Evolutionary conservation across 73 alveolate genomes (phyloP).

Genomic region (Symbiodinium natans): DNA sequence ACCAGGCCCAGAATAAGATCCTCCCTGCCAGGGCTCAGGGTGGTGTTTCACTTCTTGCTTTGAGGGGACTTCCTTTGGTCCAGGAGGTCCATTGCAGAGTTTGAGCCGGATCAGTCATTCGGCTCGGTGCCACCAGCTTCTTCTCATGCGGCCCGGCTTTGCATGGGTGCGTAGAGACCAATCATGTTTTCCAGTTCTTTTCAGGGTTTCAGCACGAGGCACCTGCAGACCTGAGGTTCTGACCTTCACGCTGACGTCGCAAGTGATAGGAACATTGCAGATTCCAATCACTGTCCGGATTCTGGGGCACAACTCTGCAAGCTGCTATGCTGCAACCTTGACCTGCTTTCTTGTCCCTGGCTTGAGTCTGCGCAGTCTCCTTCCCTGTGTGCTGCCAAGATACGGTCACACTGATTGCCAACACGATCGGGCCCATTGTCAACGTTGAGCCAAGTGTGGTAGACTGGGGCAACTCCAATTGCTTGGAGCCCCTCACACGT

Average conservation of each 20-base stretch:
- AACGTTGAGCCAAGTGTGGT: slow-evolving; percentile 69
- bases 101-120: slow-evolving; percentile 70
- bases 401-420: slow-evolving; percentile 65
- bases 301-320: slow-evolving; percentile 61
- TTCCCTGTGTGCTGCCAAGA: background rate
- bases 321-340: background rate
- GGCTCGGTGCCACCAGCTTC: slow-evolving; percentile 89
- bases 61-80: no score
- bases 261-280: slow-evolving; percentile 72
- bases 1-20: no score
- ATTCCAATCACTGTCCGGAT: slow-evolving; percentile 67
- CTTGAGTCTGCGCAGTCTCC: background rate
- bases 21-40: no score
- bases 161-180: background rate
- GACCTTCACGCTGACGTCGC: slow-evolving; percentile 76
- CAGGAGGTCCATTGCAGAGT: slow-evolving; percentile 60
- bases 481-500: slow-evolving; percentile 79
- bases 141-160: slow-evolving; percentile 26
- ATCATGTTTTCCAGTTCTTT: background rate
- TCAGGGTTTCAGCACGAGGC: slow-evolving; percentile 95
- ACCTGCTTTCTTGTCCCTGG: background rate
- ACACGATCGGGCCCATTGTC: slow-evolving; percentile 92
- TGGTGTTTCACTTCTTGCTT: no score
- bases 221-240: slow-evolving; percentile 30
- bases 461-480: slow-evolving; percentile 63